A percentile compares a stretch with the other conserved stretches of the same genome.
These are phyloP conservation scores for Aspergillus haitiensis DNA, from an alignment of 495 filamentous ascomycete genomes.

Conservation along the genomic window DNA sequence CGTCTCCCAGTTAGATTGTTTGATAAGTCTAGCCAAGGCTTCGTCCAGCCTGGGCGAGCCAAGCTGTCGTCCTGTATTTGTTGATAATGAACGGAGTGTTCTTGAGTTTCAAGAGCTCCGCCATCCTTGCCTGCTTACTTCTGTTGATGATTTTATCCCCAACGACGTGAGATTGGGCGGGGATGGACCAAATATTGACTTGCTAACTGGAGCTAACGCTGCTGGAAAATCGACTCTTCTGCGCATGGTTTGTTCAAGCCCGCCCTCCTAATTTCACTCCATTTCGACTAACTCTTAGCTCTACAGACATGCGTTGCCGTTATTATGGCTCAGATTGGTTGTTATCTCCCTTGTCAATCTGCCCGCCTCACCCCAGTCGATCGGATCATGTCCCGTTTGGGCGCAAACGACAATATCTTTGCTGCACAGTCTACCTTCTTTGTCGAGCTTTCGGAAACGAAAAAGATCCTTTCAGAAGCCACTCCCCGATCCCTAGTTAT, in stretches of 20 bases:
- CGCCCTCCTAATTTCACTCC: neutral
- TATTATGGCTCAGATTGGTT: constrained; percentile 98
- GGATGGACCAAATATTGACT: constrained; percentile 73
- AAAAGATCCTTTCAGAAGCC: constrained; percentile 96
- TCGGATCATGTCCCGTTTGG: constrained; percentile 98
- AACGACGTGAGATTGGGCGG: constrained; percentile 93
- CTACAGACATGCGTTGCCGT: constrained; percentile 83
- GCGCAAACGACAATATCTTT: constrained; percentile 99
- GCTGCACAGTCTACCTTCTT: constrained; percentile 98
- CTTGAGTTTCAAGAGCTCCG: constrained; percentile 90
- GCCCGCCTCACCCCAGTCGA: constrained; percentile 90
- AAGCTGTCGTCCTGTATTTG: constrained; percentile 83
- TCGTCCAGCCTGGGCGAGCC: constrained; percentile 80
- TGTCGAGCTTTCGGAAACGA: constrained; percentile 95
- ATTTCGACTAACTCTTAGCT: constrained; percentile 12
- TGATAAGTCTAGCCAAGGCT: constrained; percentile 88
- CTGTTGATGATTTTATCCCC: constrained; percentile 91
- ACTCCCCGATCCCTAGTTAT: constrained; percentile 95
- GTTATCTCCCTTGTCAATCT: constrained; percentile 81
- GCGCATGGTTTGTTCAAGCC: constrained; percentile 69
- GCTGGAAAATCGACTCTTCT: constrained; percentile 98
- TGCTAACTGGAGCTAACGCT: constrained; percentile 95
- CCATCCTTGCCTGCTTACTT: constrained; percentile 89
- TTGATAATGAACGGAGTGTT: constrained; percentile 79
- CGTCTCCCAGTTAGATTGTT: constrained; percentile 88